Percentiles rank a stretch among this genome's conserved stretches.
Evolutionary conservation across 371 early-diverging fungal genomes (phyloP).

Genomic region (Rhizopus sp.): DNA sequence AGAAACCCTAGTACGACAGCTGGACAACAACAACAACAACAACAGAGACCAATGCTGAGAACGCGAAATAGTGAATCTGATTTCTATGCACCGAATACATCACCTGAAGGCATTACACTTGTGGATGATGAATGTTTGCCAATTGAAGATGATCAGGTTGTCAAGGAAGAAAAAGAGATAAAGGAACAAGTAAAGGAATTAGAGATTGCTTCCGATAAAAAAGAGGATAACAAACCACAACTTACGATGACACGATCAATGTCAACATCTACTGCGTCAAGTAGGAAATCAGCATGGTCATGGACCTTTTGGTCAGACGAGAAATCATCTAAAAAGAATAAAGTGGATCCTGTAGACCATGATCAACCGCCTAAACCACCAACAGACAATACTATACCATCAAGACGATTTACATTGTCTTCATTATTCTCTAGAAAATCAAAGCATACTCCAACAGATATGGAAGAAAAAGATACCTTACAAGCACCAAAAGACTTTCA

Average conservation of each 20-base stretch:
- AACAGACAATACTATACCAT: neutral
- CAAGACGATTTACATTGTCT: slow-evolving; percentile 30
- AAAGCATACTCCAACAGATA: slow-evolving; percentile 4
- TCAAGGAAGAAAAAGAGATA: slow-evolving; percentile 1
- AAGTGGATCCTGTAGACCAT: slow-evolving; percentile 13
- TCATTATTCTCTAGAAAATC: slow-evolving; percentile 30
- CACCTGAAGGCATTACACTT: slow-evolving; percentile 14
- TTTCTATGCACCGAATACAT: neutral
- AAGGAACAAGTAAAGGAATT: slow-evolving; percentile 18
- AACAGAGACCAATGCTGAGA: slow-evolving; percentile 5
- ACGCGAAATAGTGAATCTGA: slow-evolving; percentile 23
- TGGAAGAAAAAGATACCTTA: slow-evolving; percentile 26
- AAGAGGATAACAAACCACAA: slow-evolving; percentile 2
- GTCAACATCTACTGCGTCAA: slow-evolving; percentile 2
- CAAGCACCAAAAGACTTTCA: slow-evolving; percentile 57
- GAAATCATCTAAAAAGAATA: slow-evolving; percentile 28
- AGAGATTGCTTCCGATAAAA: slow-evolving; percentile 7
- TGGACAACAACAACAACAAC: neutral
- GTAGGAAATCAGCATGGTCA: slow-evolving; percentile 39
- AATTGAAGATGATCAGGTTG: neutral
- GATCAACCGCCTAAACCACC: slow-evolving; percentile 11
- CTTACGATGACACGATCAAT: slow-evolving; percentile 9
- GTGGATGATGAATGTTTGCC: neutral
- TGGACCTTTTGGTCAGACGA: slow-evolving; percentile 42
- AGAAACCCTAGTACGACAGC: slow-evolving; percentile 38